These are phyloP conservation scores for Bidens hawaiensis DNA, from an alignment of 140 eudicot genomes.

Conservation along the genomic window DNA sequence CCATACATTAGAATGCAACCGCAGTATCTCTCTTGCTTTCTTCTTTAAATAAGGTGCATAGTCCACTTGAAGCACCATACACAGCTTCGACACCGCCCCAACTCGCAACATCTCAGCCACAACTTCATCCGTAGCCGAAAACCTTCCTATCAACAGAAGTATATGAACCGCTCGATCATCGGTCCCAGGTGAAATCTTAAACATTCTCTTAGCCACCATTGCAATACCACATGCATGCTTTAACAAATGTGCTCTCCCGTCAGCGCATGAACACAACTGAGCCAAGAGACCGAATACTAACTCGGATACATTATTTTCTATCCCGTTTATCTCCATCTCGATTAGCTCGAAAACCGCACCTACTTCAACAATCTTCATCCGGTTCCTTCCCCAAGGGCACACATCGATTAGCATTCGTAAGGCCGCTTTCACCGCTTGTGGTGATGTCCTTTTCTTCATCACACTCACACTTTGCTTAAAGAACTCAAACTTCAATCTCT, in stretches of 20 bases:
- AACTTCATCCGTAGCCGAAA: constrained; percentile 59
- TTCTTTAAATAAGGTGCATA: constrained; percentile 53
- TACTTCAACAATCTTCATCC: constrained; percentile 50
- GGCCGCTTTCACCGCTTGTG: constrained; percentile 38
- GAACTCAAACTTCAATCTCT: constrained; percentile 41
- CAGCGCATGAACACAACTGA: constrained; percentile 72
- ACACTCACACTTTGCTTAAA: constrained; percentile 28
- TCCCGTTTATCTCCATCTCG: constrained; percentile 46
- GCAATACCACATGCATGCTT: constrained; percentile 68
- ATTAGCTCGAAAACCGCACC: constrained; percentile 53
- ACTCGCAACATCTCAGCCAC: constrained; percentile 72
- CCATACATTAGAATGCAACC: constrained; percentile 67
- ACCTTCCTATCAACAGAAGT: constrained; percentile 36
- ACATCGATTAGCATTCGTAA: constrained; percentile 38
- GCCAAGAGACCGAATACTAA: constrained; percentile 52
- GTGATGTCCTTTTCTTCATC: constrained; percentile 23
- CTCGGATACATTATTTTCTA: constrained; percentile 47
- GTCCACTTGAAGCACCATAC: constrained; percentile 77
- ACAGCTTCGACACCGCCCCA: constrained; percentile 70
- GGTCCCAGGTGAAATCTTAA: constrained; percentile 57
- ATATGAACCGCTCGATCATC: constrained; percentile 64
- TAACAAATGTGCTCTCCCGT: constrained; percentile 65
- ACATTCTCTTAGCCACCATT: constrained; percentile 54
- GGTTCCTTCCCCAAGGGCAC: constrained; percentile 58
- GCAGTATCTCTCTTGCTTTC: constrained; percentile 66